Base-by-base conservation (phyloP, 2,329 filamentous ascomycete genomes). In the Cucurbitaria berberidis region DNA sequence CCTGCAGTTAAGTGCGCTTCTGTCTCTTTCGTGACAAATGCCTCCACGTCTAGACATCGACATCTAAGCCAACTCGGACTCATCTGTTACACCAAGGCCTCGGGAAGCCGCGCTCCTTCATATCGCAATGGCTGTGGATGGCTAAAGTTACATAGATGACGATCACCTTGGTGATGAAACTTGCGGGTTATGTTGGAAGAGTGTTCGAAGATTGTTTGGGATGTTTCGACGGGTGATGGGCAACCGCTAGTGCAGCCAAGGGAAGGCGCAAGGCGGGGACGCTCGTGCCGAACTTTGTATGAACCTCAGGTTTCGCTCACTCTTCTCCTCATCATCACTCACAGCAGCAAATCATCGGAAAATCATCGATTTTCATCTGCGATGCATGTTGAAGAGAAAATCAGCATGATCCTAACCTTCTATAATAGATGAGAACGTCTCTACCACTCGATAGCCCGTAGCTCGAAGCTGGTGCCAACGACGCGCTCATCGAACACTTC, bases 141-240 rank as follows among this genome's bases (percentile, higher is more conserved):
- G 24, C 9, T 9, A 5, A 9, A 5, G 9, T 21, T 38, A 10
- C 7, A 21, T 22, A 6, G 18, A 30, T 22, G 10, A 38, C 22
- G 29, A 5, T 3, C 29, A n/a, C 7, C 19, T 39, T 24, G 36
- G 11, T n/a, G 22, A 55, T 53, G 46, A 41, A 41, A 43, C 32
- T 38, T 27, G 9, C 15, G 24, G 9, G 11, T 32, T 30, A 13
- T 58, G 59, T 64, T 56, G 59, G 62, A 60, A 41, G 40, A 35
- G 40, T 62, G 60, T 65, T 65, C 49, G 57, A 64, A 41, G 36
- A 55, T 54, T 45, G 62, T 65, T 61, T 50, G 53, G 52, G 45
- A 29, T 36, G 57, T 60, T 60, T 61, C 57, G 54, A 48, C 39
- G 45, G 45, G 39, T 47, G 42, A 13, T 32, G 49, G 15, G 29